Conservation (phyloP, 2,329 filamentous ascomycete genomes). For the Cadophora gregata region DNA sequence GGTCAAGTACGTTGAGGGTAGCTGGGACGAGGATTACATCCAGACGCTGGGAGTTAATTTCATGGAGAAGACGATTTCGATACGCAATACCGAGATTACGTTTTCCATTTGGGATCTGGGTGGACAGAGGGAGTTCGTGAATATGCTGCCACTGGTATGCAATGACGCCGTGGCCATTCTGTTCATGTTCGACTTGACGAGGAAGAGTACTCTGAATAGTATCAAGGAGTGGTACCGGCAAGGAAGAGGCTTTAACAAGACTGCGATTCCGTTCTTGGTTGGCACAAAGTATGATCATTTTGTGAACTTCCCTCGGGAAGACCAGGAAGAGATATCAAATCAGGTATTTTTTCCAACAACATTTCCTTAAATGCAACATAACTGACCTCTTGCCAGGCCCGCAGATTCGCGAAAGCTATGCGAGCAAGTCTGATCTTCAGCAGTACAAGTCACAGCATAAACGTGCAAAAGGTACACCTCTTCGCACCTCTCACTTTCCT, state of each 20-base stretch:
- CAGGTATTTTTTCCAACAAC: constrained; percentile 65
- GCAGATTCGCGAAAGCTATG: constrained; percentile 98
- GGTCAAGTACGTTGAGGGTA: constrained; percentile 99
- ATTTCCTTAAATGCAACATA: neutral
- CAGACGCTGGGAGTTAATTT: constrained; percentile 99
- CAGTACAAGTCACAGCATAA: constrained; percentile 99
- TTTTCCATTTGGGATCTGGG: constrained; percentile 99
- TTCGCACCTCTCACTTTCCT: constrained; percentile 1
- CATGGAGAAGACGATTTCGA: constrained; percentile 99
- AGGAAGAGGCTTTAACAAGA: constrained; percentile 98
- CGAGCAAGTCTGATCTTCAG: constrained; percentile 97
- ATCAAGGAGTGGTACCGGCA: constrained; percentile 99
- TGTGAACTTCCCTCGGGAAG: constrained; percentile 96
- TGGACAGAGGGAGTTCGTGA: constrained; percentile 98
- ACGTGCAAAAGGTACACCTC: constrained; percentile 87
- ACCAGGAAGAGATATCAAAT: constrained; percentile 98
- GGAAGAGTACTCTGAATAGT: constrained; percentile 97
- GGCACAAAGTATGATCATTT: constrained; percentile 99
- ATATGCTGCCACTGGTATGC: constrained; percentile 99
- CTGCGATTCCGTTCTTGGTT: constrained; percentile 96
- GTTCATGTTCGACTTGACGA: constrained; percentile 99
- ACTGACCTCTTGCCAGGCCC: constrained; percentile 63
- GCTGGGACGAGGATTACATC: constrained; percentile 99
- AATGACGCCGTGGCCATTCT: constrained; percentile 98
- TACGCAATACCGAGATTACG: constrained; percentile 98